These are phyloP conservation scores for Cutaneotrichosporon spelunceum DNA, from an alignment of 1,284 basidiomycete species.

Conservation along the genomic window DNA sequence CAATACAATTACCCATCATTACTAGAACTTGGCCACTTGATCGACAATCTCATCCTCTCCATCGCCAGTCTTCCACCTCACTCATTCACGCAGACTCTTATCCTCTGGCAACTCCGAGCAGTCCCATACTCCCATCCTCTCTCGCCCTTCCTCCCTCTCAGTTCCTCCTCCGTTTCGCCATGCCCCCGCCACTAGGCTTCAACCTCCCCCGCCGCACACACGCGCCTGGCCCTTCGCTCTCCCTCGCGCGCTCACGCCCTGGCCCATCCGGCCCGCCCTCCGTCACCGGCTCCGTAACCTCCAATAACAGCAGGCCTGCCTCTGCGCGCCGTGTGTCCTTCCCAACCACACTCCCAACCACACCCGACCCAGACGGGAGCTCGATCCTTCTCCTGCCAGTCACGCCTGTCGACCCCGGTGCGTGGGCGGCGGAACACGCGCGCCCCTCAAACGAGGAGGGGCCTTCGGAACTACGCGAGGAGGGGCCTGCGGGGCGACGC, in stretches of 20 bases:
- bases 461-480: neutral
- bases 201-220: neutral
- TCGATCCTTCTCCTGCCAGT: neutral
- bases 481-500: neutral
- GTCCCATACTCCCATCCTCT: neutral
- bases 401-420: slow-evolving; percentile 5
- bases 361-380: neutral
- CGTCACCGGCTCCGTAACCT: neutral
- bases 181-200: slow-evolving; percentile 9
- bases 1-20: neutral
- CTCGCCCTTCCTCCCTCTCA: neutral
- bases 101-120: neutral
- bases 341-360: neutral
- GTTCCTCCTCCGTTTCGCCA: neutral
- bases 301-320: neutral
- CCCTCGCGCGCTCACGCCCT: slow-evolving; percentile 5
- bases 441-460: neutral
- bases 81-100: too few relatives aligned
- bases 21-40: too few relatives aligned
- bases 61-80: too few relatives aligned
- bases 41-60: too few relatives aligned
- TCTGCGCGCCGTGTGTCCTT: neutral
- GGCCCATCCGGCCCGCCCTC: slow-evolving; percentile 4
- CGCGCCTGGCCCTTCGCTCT: slow-evolving; percentile 6
- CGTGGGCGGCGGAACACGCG: slow-evolving; percentile 11